Percentiles rank a stretch among this genome's conserved stretches.
phyloP scores from a whole-genome alignment of 2,329 filamentous ascomycete genomes.

The Allantophomopsis cytisporea region DNA sequence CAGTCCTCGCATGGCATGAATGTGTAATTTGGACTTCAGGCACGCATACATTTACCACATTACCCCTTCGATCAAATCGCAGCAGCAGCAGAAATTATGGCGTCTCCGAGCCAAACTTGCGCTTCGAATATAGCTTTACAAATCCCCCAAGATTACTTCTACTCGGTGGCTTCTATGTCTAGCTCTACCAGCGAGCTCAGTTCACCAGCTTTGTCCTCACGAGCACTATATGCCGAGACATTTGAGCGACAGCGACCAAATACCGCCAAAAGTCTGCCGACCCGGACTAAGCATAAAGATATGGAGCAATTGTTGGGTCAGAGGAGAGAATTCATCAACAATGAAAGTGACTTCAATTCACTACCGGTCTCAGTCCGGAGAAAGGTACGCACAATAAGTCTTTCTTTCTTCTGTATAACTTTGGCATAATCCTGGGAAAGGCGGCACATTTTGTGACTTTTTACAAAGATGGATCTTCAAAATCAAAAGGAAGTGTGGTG shows the following conservation, averaged over 20 bases:
- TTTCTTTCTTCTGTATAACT: neutral
- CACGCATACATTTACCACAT: no score
- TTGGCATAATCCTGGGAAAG: no score
- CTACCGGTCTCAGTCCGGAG: constrained; percentile 33
- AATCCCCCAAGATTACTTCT: constrained; percentile 3
- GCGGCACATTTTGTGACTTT: no score
- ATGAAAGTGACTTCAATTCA: constrained; percentile 32
- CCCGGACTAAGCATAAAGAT: constrained; percentile 1
- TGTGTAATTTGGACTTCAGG: no score
- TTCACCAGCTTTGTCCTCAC: constrained; percentile 9
- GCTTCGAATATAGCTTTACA: neutral
- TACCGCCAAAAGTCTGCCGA: constrained; percentile 10
- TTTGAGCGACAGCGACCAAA: constrained; percentile 10
- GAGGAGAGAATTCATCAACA: constrained; percentile 7
- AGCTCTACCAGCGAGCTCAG: constrained; percentile 8
- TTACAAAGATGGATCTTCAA: no score
- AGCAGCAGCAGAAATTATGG: neutral
- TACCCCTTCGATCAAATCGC: neutral
- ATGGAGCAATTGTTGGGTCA: neutral
- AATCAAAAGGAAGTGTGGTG: no score
- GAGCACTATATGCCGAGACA: constrained; percentile 12
- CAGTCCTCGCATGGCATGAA: no score
- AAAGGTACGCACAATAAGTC: constrained; percentile 27
- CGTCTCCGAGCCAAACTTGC: neutral
- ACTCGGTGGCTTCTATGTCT: constrained; percentile 7